Percentiles rank a stretch among this genome's conserved stretches.
phyloP scores from a whole-genome alignment of 192 early-diverging fungal species.

The Dispira simplex region DNA sequence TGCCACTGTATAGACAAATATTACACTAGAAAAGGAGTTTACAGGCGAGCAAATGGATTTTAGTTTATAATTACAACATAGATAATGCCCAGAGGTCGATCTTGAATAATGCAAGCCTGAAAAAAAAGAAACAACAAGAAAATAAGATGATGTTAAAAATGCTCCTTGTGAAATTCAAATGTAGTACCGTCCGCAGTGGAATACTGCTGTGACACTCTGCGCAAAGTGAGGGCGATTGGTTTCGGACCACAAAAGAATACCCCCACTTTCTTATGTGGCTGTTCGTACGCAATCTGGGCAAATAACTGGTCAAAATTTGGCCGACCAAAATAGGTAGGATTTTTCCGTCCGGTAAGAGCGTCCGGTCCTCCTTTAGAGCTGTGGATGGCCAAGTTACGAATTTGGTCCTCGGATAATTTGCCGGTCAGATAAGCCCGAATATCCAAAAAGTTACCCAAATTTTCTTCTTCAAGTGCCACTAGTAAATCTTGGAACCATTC shows the following conservation, averaged over 20 bases:
- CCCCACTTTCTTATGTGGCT: slow-evolving; percentile 46
- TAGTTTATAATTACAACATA: no score
- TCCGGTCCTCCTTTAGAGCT: slow-evolving; percentile 27
- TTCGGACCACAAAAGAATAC: slow-evolving; percentile 70
- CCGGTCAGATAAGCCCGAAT: slow-evolving; percentile 57
- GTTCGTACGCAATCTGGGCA: slow-evolving; percentile 21
- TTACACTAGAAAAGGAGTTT: no score
- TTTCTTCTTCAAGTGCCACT: slow-evolving; percentile 41
- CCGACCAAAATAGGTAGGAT: slow-evolving; percentile 29
- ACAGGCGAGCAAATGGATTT: no score
- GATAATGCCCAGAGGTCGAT: no score
- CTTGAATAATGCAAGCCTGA: no score
- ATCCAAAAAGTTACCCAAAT: slow-evolving; percentile 43
- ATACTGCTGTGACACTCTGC: slow-evolving; percentile 16
- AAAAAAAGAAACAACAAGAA: no score
- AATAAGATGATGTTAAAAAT: slow-evolving; percentile 26
- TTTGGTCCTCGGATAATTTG: slow-evolving; percentile 37
- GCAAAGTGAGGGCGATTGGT: slow-evolving; percentile 19
- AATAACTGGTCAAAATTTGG: slow-evolving; percentile 31
- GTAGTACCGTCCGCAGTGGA: slow-evolving; percentile 17
- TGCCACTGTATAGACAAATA: no score
- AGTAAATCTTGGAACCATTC: slow-evolving; percentile 74
- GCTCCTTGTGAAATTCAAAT: slow-evolving; percentile 53
- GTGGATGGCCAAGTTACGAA: slow-evolving; percentile 43
- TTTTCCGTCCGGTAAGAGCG: slow-evolving; percentile 27